These are phyloP conservation scores for Fomitopsis palustris DNA, from an alignment of 1,284 basidiomycete species.

Conservation along the genomic window DNA sequence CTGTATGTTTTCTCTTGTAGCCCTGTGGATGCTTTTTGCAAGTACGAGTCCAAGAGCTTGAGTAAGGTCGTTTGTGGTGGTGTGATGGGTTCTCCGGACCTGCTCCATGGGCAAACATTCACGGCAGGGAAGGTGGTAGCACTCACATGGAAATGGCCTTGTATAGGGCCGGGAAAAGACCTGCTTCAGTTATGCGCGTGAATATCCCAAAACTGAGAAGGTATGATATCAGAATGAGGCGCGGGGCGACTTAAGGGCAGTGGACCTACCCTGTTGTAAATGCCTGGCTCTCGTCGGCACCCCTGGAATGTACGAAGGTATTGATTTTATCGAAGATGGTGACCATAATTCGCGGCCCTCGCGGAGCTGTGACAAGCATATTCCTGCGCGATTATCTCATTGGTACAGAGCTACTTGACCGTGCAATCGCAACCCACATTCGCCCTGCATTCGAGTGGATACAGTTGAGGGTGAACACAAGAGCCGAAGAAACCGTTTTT, in stretches of 20 bases:
- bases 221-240: not conserved
- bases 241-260: not conserved
- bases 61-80: conserved; percentile 83
- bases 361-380: conserved; percentile 45
- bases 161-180: conserved; percentile 33
- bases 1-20: not conserved
- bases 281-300: conserved; percentile 56
- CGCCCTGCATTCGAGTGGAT: conserved; percentile 56
- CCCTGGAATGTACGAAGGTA: conserved; percentile 59
- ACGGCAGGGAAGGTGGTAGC: not conserved
- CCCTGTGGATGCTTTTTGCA: conserved; percentile 42
- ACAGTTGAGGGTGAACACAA: conserved; percentile 75
- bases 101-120: conserved; percentile 28
- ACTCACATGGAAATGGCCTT: conserved; percentile 32
- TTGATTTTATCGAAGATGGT: conserved; percentile 66
- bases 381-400: conserved; percentile 32
- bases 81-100: conserved; percentile 69
- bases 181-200: conserved; percentile 33
- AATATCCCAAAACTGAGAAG: conserved; percentile 37
- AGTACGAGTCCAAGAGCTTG: conserved; percentile 80
- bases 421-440: conserved; percentile 31
- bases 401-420: not conserved
- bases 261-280: conserved; percentile 70
- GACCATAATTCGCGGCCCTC: conserved; percentile 60
- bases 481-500: conserved; percentile 54